These are phyloP conservation scores for Escallonia rubra DNA, from an alignment of 129 eudicot species.

Conservation along the genomic window DNA sequence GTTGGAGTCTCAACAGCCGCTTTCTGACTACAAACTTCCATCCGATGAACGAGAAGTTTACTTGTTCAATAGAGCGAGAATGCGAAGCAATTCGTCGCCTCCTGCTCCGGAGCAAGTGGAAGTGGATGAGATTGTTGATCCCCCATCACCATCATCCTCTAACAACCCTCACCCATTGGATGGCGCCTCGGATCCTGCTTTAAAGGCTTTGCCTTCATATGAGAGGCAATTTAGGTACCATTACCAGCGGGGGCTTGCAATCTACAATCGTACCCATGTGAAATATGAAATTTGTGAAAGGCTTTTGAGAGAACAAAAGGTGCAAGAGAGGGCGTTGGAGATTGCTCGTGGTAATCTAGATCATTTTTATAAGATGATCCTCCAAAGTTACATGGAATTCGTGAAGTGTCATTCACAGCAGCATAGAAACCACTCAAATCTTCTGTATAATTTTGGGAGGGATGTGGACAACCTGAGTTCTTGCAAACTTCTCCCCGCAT, in stretches of 20 bases:
- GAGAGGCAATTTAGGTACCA: conserved; percentile 83
- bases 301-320: conserved; percentile 64
- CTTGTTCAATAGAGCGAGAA: conserved; percentile 66
- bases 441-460: conserved; percentile 63
- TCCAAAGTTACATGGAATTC: conserved; percentile 65
- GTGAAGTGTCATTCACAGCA: conserved; percentile 64
- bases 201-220: conserved; percentile 81
- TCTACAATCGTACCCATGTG: conserved; percentile 47
- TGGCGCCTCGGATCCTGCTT: conserved; percentile 87
- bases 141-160: conserved; percentile 46
- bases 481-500: conserved; percentile 54
- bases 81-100: conserved; percentile 60
- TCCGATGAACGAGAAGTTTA: conserved; percentile 71
- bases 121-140: conserved; percentile 49
- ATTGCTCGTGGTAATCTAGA: conserved; percentile 87
- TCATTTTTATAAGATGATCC: conserved; percentile 63
- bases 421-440: conserved; percentile 56
- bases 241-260: conserved; percentile 61
- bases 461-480: conserved; percentile 70
- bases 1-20: conserved; percentile 61
- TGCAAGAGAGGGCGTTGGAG: conserved; percentile 92
- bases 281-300: conserved; percentile 62
- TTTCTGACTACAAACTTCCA: conserved; percentile 78
- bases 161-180: conserved; percentile 70
- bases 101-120: conserved; percentile 62